Base-by-base conservation (phyloP, 139 green algal species). In the Deuterostichococcus epilithicus region DNA sequence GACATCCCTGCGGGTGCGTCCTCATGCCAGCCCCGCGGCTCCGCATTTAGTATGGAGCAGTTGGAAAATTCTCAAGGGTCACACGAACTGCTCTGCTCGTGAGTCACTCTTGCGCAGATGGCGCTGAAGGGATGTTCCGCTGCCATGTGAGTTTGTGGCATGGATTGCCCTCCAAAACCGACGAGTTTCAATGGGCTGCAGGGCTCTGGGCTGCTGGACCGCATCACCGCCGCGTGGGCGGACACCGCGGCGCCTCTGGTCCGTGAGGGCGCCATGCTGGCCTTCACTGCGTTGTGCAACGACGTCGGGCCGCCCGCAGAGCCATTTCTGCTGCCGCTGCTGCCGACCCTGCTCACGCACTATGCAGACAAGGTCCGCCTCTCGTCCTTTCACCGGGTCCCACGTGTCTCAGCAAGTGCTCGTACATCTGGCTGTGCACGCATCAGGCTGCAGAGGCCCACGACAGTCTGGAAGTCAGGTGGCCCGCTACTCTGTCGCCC, bases 241-340 rank as follows among this genome's bases (percentile, higher is more conserved):
- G 73, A 80, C 26, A 75, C 78, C 28, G 35, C 79, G 20, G 35
- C 78, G 32, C 79, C 79, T 0, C 18, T 77, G 15, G 79, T 73
- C 5, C 52, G 74, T 0, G 68, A 80, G 73, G 80, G 76, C 22
- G 80, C 78, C 30, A 69, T 85, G 74, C 45, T 37, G 42, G 74
- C 74, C 20, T 72, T 77, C 37, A 70, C 60, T 4, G 73, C 69
- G 10, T 30, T 86, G 28, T 47, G 67, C 13, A 65, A 63, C 5
- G 74, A 78, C 30, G 72, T 47, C 26, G 80, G 83, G 39, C 36
- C 70, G 25, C 26, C 39, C 0, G 69, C 76, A 1, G 83, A 88
- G 80, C 76, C 83, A n/a, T 76, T 75, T 68, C 73, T 86, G 34
- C 60, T 86, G 39, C 38, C 42, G 4, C 23, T 78, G 33, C 66